phyloP scores from a whole-genome alignment of 2,329 filamentous ascomycete genomes.

The Fusarium aywerte region DNA sequence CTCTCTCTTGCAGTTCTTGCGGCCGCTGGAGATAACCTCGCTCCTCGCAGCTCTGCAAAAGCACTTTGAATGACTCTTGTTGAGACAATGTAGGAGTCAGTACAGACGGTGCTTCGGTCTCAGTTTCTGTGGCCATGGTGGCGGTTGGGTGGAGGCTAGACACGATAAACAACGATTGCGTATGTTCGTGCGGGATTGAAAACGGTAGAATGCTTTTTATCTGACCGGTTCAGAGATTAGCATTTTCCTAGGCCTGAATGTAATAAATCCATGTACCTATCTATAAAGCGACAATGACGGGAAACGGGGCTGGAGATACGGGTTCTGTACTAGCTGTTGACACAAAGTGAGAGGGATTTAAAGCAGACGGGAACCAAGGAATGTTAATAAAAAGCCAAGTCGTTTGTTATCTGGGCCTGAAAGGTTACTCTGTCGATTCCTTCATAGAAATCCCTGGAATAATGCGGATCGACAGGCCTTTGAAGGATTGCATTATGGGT shows the following conservation, averaged over 20 bases:
- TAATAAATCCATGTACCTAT: background rate
- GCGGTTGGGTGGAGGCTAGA: no score
- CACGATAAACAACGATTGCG: no score
- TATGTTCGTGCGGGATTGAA: fast-evolving
- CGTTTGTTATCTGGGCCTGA: background rate
- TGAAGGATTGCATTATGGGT: background rate
- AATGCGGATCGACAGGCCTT: background rate
- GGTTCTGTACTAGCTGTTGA: no score
- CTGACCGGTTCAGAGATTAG: background rate
- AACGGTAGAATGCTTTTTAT: no score
- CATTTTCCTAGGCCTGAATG: background rate
- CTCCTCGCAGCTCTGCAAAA: background rate
- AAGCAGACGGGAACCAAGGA: background rate
- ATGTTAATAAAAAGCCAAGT: background rate
- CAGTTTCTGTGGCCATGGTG: background rate
- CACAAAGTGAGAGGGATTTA: background rate
- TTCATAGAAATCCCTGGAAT: background rate
- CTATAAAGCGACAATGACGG: background rate
- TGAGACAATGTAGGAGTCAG: background rate
- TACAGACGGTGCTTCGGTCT: background rate
- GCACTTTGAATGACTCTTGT: background rate
- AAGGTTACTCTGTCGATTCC: background rate
- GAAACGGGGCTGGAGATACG: fast-evolving
- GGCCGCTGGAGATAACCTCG: background rate
- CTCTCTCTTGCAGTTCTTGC: background rate